Conservation (phyloP, 2,329 filamentous ascomycete species). For the Dothistroma pini region DNA sequence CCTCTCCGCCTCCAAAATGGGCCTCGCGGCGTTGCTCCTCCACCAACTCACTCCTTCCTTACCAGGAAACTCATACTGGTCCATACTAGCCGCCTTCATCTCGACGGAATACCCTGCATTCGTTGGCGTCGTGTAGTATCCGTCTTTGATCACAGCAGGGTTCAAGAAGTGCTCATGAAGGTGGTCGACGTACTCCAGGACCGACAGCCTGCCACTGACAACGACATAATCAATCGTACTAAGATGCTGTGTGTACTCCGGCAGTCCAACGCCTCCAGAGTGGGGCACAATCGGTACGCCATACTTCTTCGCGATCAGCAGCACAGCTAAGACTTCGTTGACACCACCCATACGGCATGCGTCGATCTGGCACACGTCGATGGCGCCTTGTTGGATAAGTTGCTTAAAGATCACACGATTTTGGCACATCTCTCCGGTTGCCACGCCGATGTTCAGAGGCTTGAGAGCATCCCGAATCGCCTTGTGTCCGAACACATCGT, state of each 20-base stretch:
- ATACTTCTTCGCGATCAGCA: conserved; percentile 79
- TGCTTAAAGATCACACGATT: conserved; percentile 95
- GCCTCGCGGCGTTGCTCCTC: conserved; percentile 72
- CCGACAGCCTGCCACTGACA: conserved; percentile 68
- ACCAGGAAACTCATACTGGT: conserved; percentile 71
- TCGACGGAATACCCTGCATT: conserved; percentile 87
- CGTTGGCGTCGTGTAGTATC: conserved; percentile 81
- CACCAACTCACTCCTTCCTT: conserved; percentile 79
- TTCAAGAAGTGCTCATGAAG: conserved; percentile 90
- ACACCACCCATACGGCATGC: conserved; percentile 86
- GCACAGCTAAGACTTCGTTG: conserved; percentile 86
- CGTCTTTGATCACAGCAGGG: conserved; percentile 73
- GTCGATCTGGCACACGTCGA: conserved; percentile 87
- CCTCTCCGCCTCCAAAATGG: conserved; percentile 61
- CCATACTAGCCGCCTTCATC: conserved; percentile 89
- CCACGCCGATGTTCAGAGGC: conserved; percentile 73
- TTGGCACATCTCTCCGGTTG: conserved; percentile 93
- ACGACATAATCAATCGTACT: conserved; percentile 91
- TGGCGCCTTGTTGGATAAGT: conserved; percentile 71
- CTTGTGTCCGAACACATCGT: conserved; percentile 85
- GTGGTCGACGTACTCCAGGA: conserved; percentile 90
- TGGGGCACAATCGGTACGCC: conserved; percentile 82
- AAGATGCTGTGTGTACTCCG: conserved; percentile 91
- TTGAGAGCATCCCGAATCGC: conserved; percentile 76
- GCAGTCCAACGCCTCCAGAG: conserved; percentile 82